Conservation (phyloP, 768 basidiomycete species). For the Tricholoma matsutake region DNA sequence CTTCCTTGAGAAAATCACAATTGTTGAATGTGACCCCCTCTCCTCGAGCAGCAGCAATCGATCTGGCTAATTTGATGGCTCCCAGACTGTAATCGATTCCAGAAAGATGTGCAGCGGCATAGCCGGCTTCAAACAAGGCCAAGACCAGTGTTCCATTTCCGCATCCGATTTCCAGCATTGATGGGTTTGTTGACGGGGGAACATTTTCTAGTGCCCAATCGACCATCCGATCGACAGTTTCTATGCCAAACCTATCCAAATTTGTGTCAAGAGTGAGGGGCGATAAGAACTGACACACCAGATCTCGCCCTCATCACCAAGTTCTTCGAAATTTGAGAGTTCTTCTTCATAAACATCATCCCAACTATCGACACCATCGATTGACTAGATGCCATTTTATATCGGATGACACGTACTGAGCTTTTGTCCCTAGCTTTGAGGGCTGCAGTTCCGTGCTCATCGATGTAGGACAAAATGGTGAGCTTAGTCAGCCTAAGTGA, state of each 20-base stretch:
- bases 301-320: conserved; percentile 81
- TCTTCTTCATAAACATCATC: conserved; percentile 73
- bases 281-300: conserved; percentile 47
- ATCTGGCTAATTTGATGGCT: conserved; percentile 60
- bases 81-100: conserved; percentile 80
- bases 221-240: conserved; percentile 76
- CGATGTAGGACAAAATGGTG: conserved; percentile 20
- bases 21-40: conserved; percentile 49
- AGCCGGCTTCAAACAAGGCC: conserved; percentile 66
- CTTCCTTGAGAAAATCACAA: conserved; percentile 64
- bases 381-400: neutral
- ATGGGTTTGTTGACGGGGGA: conserved; percentile 44
- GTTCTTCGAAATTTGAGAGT: conserved; percentile 67
- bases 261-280: neutral
- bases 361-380: conserved; percentile 50
- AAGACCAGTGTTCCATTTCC: conserved; percentile 80
- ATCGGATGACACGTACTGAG: conserved; percentile 50
- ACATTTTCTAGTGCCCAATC: conserved; percentile 61
- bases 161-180: conserved; percentile 72
- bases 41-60: conserved; percentile 49
- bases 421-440: conserved; percentile 76
- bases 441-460: conserved; percentile 50
- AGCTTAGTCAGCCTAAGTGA: conserved; percentile 34
- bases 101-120: conserved; percentile 44
- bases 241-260: conserved; percentile 68